Base-by-base conservation (phyloP, 345 rosid genomes). In the Arabidopsis arenosa region DNA sequence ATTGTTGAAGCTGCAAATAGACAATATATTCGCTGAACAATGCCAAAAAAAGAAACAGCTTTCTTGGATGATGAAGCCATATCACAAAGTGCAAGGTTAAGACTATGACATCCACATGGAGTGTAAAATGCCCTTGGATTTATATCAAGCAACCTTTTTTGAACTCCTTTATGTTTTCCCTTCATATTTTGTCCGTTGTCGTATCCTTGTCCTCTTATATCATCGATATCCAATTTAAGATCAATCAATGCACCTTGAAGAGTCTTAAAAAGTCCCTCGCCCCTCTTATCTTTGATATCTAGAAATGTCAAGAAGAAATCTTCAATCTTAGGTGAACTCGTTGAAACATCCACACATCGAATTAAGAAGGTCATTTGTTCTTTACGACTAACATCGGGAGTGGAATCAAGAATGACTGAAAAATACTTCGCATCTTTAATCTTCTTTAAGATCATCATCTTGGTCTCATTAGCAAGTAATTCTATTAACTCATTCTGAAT, bases 21-120 rank as follows among this genome's bases (percentile, higher is more conserved):
- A 1, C 10, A 23, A 17, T 52, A 66, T 12, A 51, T 51, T 7
- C 71, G 60, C 4, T 49, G 48, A 6, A 66, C 21, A 12, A 48
- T 51, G 5, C 18, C 47, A 35, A 49, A 66, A 32, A 49, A 51
- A 2, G 30, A 33, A 49, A 66, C 2, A 18, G 9, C 21, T 36
- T 49, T 35, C 71, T 66, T 9, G 1, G 59, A 66, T 18, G 21
- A 18, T 18, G 21, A 18, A 18, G 21, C 21, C 21, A 18, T 18
- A 18, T 18, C 21, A 18, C 21, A 18, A 18, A 18, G 35, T 33
- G 35, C 32, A 66, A 66, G 59, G 7, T 39, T 61, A n/a, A 61
- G 33, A 61, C 63, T 35, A 35, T 35, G 28, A 32, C 18, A 56
- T 57, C 63, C 63, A 57, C 23, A 57, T 57, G 63, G 63, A 33